Conservation (phyloP, 2,329 filamentous ascomycete species). For the Fusarium tuaranense region DNA sequence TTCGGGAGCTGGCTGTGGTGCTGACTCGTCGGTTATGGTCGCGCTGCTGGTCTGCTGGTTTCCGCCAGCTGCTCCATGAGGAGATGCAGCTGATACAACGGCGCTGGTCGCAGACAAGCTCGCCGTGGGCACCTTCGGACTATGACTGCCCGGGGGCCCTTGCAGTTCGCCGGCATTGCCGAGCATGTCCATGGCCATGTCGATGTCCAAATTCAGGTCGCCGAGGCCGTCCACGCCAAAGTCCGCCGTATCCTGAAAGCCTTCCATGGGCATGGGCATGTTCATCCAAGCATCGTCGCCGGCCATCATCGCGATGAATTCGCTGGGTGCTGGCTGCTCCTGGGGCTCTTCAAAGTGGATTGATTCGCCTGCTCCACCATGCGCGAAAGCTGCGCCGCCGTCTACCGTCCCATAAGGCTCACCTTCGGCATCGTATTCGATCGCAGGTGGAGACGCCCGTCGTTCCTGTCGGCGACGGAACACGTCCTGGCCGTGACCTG, state of each 20-base stretch:
- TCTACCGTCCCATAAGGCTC: background rate
- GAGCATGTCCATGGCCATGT: background rate
- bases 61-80: background rate
- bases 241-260: background rate
- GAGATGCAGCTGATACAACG: background rate
- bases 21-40: background rate
- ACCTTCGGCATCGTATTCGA: background rate
- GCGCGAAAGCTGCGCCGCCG: background rate
- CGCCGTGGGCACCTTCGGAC: background rate
- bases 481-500: background rate
- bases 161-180: background rate
- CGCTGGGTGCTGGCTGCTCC: background rate
- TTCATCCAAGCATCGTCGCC: background rate
- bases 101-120: background rate
- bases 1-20: background rate
- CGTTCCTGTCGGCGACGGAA: background rate
- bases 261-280: background rate
- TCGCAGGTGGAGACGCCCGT: background rate
- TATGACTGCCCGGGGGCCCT: background rate
- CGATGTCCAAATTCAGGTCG: background rate
- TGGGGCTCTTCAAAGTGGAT: background rate
- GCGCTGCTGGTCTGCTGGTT: background rate
- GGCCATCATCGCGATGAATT: background rate
- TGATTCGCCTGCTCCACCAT: background rate
- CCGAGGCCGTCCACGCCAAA: background rate